Evolutionary conservation across 192 early-diverging fungal species (phyloP).

Genomic region (Coemansia sp.): DNA sequence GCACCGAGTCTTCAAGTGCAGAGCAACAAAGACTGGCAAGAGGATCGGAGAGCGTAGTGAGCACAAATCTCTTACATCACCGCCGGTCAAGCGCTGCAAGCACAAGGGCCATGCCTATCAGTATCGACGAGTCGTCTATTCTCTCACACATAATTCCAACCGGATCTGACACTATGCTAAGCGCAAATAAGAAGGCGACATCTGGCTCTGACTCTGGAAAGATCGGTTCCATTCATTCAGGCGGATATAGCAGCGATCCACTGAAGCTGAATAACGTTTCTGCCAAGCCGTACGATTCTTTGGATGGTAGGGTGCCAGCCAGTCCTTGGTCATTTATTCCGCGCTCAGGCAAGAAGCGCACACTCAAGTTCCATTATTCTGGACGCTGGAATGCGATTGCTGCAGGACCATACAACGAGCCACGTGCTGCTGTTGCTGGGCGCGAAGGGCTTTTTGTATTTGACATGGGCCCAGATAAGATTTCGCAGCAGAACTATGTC

Average conservation of each 20-base stretch:
- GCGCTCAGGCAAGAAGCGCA: conserved; percentile 14
- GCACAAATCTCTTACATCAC: neutral
- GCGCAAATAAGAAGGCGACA: neutral
- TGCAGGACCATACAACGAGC: conserved; percentile 24
- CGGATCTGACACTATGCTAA: neutral
- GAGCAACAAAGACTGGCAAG: conserved; percentile 4
- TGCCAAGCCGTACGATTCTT: neutral
- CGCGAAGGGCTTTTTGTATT: conserved; percentile 37
- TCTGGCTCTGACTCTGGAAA: conserved; percentile 12
- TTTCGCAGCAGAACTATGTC: conserved; percentile 9
- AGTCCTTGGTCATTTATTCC: conserved; percentile 34
- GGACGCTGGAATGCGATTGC: conserved; percentile 34
- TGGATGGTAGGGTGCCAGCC: neutral
- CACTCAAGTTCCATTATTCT: conserved; percentile 19
- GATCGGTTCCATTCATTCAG: conserved; percentile 1
- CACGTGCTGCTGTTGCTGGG: conserved; percentile 30
- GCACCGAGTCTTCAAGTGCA: conserved; percentile 4
- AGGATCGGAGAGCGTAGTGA: neutral
- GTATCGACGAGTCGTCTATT: neutral
- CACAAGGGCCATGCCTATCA: conserved; percentile 6
- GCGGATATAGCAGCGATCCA: conserved; percentile 10
- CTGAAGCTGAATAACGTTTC: neutral
- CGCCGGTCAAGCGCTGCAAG: conserved; percentile 4
- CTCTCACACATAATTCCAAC: neutral
- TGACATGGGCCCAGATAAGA: conserved; percentile 27